phyloP scores from a whole-genome alignment of 176 grass and related monocot species.

The Oropetium thomaeum region DNA sequence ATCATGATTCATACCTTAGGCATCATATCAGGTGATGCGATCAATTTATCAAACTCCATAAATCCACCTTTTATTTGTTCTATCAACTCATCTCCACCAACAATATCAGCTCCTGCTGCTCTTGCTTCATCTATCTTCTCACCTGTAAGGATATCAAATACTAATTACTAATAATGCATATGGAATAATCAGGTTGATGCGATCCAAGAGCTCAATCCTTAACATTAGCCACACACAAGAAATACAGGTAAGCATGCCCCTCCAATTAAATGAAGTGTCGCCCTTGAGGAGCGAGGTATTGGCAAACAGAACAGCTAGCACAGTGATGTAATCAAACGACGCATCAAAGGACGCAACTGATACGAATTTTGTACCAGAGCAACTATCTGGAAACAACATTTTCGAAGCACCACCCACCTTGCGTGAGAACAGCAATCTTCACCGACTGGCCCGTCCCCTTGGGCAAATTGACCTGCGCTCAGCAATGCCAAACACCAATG shows the following conservation, averaged over 20 bases:
- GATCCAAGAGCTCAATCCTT: neutral
- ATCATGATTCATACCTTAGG: slow-evolving; percentile 62
- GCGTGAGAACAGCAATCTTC: slow-evolving; percentile 86
- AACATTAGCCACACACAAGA: neutral
- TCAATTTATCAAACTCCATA: slow-evolving; percentile 98
- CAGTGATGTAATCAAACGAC: neutral
- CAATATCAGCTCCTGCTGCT: slow-evolving; percentile 87
- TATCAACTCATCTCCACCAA: slow-evolving; percentile 90
- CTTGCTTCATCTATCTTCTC: slow-evolving; percentile 92
- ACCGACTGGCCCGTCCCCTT: slow-evolving; percentile 90
- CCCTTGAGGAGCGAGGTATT: neutral
- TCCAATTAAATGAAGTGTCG: neutral
- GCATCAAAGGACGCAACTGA: neutral
- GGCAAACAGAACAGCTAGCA: slow-evolving; percentile 16
- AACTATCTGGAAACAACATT: neutral
- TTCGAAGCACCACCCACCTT: slow-evolving; percentile 41
- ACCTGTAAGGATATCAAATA: slow-evolving; percentile 49
- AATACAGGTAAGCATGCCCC: neutral
- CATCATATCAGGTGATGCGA: slow-evolving; percentile 99
- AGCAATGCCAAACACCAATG: neutral
- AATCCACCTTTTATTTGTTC: slow-evolving; percentile 96
- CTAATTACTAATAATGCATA: slow-evolving; percentile 11
- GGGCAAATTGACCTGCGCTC: slow-evolving; percentile 84
- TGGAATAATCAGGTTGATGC: neutral
- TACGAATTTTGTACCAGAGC: neutral